Base-by-base conservation (phyloP, 2,329 filamentous ascomycete genomes). In the Trichoderma cornu-damae region DNA sequence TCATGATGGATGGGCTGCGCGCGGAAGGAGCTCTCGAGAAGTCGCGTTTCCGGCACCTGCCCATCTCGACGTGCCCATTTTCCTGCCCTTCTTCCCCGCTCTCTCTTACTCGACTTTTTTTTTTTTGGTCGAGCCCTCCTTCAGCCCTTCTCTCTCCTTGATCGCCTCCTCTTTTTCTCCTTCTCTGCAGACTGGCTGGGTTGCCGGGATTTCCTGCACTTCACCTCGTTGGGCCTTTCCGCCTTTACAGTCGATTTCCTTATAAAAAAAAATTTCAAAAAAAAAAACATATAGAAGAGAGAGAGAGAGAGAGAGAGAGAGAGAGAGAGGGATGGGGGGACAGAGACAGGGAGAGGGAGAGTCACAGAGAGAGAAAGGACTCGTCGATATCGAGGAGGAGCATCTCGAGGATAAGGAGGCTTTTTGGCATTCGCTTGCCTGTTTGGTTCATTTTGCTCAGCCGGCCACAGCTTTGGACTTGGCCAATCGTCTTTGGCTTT, bases 361-460 rank as follows among this genome's bases (percentile, higher is more conserved):
- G n/a, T n/a, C n/a, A n/a, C n/a, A n/a, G n/a, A n/a, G n/a, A n/a
- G n/a, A n/a, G n/a, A 24, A 22, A 14, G 20, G 34, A 20, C 14
- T 34, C 7, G 22, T 52, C 24, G 14, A 11, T 14, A 35, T 34
- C 11, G 18, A 32, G 24, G 18, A 20, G 9, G 18, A 7, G 28
- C 16, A 52, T 43, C 49, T 52, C 43, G 49, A 35, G 42, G 37
- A 52, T 8, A 30, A 42, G 18, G 7, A 26, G 34, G 24, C 12
- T 37, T 35, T 46, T 44, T 43, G 30, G 30, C 30, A 54, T 46
- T 34, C 40, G 11, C 32, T 24, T 37, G 51, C 51, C 51, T 42
- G 37, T 30, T 34, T 26, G 28, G 34, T 12, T 42, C 20, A 20
- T 34, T 37, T n/a, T 20, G n/a, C 20, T 35, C 20, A 28, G 30